A percentile compares a stretch with the other conserved stretches of the same genome.
phyloP scores from a whole-genome alignment of 2,329 filamentous ascomycete species.

The Didymella lethalis region DNA sequence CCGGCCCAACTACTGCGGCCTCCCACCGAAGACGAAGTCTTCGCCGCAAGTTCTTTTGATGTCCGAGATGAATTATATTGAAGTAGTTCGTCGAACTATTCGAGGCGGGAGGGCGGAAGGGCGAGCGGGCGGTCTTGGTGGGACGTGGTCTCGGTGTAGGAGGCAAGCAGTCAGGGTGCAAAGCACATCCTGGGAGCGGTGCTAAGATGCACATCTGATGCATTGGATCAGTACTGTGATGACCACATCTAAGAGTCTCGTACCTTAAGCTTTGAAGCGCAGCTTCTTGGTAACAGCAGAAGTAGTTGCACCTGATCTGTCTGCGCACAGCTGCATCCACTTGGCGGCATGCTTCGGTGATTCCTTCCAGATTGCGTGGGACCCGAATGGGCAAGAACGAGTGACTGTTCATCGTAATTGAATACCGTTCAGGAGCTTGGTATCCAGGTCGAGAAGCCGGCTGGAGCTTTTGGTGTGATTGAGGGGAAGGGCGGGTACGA shows the following conservation, averaged over 20 bases:
- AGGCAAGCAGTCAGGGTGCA: not conserved
- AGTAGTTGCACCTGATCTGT: too few species aligned
- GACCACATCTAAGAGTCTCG: not conserved
- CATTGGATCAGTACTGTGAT: not conserved
- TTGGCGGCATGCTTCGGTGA: too few species aligned
- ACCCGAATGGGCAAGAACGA: too few species aligned
- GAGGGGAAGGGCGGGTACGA: too few species aligned
- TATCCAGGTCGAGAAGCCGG: too few species aligned
- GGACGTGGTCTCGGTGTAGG: not conserved
- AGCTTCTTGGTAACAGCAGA: not conserved
- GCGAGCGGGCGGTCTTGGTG: not conserved
- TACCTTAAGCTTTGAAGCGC: not conserved
- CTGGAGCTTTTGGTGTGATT: too few species aligned
- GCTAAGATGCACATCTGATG: not conserved
- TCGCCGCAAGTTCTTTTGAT: constrained; percentile 1
- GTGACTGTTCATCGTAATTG: too few species aligned
- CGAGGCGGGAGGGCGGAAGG: not conserved
- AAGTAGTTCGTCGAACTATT: not conserved
- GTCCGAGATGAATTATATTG: constrained; percentile 15
- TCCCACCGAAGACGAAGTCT: constrained; percentile 17
- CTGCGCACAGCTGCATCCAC: too few species aligned
- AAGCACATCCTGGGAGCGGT: constrained; percentile 2
- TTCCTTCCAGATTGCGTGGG: too few species aligned
- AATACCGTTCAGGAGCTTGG: too few species aligned
- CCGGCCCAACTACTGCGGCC: constrained; percentile 19